These are phyloP conservation scores for Lophiotrema nucula DNA, from an alignment of 495 filamentous ascomycete species.

Conservation along the genomic window DNA sequence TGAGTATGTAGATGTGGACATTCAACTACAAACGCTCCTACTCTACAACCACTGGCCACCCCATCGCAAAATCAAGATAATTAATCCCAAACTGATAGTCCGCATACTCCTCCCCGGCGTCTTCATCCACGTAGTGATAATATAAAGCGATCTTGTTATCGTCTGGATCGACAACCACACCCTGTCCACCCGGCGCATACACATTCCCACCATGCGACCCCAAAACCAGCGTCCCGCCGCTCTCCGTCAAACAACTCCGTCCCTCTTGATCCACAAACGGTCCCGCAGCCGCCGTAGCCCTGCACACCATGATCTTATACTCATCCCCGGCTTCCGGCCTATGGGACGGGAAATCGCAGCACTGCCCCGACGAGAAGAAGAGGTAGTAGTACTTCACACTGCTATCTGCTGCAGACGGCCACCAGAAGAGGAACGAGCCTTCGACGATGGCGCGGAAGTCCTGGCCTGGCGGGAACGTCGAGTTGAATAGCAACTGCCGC, in stretches of 20 bases:
- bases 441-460: conserved; percentile 39
- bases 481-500: conserved; percentile 57
- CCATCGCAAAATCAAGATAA: conserved; percentile 4
- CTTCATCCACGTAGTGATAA: conserved; percentile 5
- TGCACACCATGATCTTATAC: conserved; percentile 65
- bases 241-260: conserved; percentile 49
- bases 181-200: conserved; percentile 70
- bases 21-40: conserved; percentile 27
- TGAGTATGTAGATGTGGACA: too few species aligned
- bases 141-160: background rate
- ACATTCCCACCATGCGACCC: conserved; percentile 56
- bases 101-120: background rate
- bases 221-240: conserved; percentile 61
- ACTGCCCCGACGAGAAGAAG: conserved; percentile 61
- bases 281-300: conserved; percentile 48
- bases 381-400: conserved; percentile 54
- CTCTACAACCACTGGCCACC: conserved; percentile 1
- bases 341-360: conserved; percentile 52
- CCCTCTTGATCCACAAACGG: conserved; percentile 53
- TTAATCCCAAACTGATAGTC: conserved; percentile 9
- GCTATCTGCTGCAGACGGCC: conserved; percentile 19
- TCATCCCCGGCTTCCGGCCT: conserved; percentile 56
- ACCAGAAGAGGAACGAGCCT: conserved; percentile 52
- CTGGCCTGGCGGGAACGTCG: conserved; percentile 43
- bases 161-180: conserved; percentile 8